Conservation (phyloP, 1,139 yeast genomes). For the Groenewaldozyma sp. region DNA sequence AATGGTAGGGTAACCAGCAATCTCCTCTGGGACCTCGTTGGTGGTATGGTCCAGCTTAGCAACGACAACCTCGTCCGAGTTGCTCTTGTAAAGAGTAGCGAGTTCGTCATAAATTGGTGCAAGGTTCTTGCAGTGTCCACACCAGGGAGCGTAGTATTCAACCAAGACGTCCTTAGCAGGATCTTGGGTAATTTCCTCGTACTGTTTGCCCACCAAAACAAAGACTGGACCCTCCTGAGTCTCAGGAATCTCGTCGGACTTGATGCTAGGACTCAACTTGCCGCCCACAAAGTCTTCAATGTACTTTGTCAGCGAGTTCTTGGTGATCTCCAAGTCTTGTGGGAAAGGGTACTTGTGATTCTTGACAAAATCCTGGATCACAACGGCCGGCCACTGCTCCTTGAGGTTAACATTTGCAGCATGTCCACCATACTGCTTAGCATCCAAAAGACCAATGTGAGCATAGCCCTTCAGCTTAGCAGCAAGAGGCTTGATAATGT, state of each 20-base stretch:
- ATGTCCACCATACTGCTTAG: slow-evolving; percentile 72
- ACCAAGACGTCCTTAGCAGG: slow-evolving; percentile 76
- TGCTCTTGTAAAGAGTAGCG: slow-evolving; percentile 54
- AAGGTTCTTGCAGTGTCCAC: slow-evolving; percentile 96
- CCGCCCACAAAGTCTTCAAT: slow-evolving; percentile 58
- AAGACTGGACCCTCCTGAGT: slow-evolving; percentile 62
- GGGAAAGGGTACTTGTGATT: slow-evolving; percentile 63
- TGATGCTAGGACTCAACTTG: slow-evolving; percentile 59
- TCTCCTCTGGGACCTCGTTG: slow-evolving; percentile 77
- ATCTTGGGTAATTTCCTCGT: slow-evolving; percentile 60
- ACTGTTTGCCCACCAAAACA: slow-evolving; percentile 79
- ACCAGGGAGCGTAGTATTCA: slow-evolving; percentile 98
- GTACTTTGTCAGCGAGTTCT: slow-evolving; percentile 45
- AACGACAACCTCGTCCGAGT: slow-evolving; percentile 50
- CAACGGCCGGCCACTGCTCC: slow-evolving; percentile 84
- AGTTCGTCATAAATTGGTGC: slow-evolving; percentile 90
- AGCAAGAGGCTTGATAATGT: slow-evolving; percentile 53
- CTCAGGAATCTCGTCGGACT: slow-evolving; percentile 84
- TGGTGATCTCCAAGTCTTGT: slow-evolving; percentile 38
- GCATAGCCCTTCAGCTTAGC: slow-evolving; percentile 69
- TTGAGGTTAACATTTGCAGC: slow-evolving; percentile 82
- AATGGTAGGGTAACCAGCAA: slow-evolving; percentile 90
- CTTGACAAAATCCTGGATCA: slow-evolving; percentile 59
- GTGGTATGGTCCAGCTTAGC: slow-evolving; percentile 86
- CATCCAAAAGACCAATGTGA: slow-evolving; percentile 85